Evolutionary conservation across 1,284 basidiomycete genomes (phyloP), one percentile per base, ranked within the genome.

Genomic region (Jaminaea rosea): DNA sequence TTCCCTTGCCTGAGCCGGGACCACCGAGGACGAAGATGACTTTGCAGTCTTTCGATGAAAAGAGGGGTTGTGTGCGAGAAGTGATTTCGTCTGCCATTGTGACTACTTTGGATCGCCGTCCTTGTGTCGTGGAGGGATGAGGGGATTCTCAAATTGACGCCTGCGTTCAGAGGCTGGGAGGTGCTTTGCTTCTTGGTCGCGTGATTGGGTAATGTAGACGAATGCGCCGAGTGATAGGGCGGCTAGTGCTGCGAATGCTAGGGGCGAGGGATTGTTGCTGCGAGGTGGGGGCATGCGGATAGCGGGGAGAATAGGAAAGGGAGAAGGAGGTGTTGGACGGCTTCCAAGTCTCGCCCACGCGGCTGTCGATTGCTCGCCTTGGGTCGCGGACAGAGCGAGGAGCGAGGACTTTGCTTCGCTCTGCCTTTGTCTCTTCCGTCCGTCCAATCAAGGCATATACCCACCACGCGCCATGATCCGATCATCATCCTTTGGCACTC

Each of bases 1-100:
- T 99, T 47, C 94, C 94, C 76, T 98, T 99, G 60, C 93, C 92
- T 63, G 90, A 90, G 51, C 94, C 94, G 21, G 94, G 94, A 1
- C 94, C 94, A 36, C 94, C 94, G 21, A 99, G 85, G 17, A 98
- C 92, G 69, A 90, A 99, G 65, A 98, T 80, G 56, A 99, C 91
- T 23, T 82, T 85, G 61, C 29, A 23, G 31, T 10, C 17, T 34
- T 10, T 24, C 15, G 44, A 15, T 46, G 17, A 21, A 13, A 26
- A 44, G 17, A 13, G 24, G n/a, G 24, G 26, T 23, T 44, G 41
- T 26, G 7, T 26, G n/a, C n/a, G 9, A n/a, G 9, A n/a, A 9
- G 31, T 9, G 9, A 44, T 13, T 21, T 15, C 41, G 17, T 21
- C 17, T 44, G 17, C n/a, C 24, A 21, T 15, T 26, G 41, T 6